phyloP scores from a whole-genome alignment of 2,329 filamentous ascomycete species.

The Cytospora schulzeri region DNA sequence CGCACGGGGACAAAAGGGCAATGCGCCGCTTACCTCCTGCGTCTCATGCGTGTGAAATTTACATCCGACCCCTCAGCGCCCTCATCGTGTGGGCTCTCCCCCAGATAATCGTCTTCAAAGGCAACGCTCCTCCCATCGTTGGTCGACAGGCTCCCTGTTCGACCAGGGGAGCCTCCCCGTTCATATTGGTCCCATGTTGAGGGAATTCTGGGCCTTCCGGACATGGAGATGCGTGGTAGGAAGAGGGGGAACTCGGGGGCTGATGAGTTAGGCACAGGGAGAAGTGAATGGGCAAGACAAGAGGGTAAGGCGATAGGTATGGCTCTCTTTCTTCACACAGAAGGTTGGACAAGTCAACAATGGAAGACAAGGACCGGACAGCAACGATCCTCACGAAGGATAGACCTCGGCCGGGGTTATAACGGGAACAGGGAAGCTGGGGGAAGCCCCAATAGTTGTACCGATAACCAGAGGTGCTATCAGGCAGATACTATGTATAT shows the following conservation, averaged over 20 bases:
- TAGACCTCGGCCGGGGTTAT: constrained; percentile 3
- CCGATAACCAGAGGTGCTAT: constrained; percentile 12
- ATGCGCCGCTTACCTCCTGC: constrained; percentile 39
- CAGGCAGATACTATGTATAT: background rate
- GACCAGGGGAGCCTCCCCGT: constrained; percentile 43
- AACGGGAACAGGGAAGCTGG: background rate
- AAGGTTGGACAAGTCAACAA: background rate
- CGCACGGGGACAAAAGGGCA: constrained; percentile 3
- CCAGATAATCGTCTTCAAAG: constrained; percentile 50
- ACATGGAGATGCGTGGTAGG: constrained; percentile 18
- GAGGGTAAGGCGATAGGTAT: background rate
- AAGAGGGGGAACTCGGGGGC: background rate
- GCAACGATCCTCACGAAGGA: background rate
- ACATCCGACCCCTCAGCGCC: constrained; percentile 36
- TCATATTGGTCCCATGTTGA: constrained; percentile 52
- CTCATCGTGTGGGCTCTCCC: constrained; percentile 39
- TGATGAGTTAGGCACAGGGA: background rate
- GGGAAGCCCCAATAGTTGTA: background rate
- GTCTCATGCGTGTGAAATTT: constrained; percentile 33
- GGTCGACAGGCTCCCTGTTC: constrained; percentile 45
- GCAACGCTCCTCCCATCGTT: constrained; percentile 44
- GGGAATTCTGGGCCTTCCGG: constrained; percentile 37
- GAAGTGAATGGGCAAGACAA: too few relatives aligned
- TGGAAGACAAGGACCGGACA: background rate
- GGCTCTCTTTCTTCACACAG: background rate